Evolutionary conservation across 1,139 yeast species (phyloP).

Genomic region (Sugiyamaella castrensis): DNA sequence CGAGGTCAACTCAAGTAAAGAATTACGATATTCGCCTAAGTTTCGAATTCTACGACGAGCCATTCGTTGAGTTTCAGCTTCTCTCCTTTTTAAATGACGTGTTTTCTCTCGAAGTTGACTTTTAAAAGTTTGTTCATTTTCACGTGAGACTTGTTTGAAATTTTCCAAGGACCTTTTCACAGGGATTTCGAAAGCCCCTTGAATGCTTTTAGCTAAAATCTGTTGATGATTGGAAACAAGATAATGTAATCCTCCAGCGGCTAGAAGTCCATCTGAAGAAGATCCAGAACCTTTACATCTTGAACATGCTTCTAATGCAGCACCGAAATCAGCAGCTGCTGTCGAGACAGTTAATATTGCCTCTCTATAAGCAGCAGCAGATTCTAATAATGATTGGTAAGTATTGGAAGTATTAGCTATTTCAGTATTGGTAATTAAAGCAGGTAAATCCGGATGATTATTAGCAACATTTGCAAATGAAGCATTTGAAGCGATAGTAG

Average conservation of each 20-base stretch:
- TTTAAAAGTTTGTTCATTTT: slow-evolving; percentile 54
- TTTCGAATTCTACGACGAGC: slow-evolving; percentile 50
- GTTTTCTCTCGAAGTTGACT: slow-evolving; percentile 55
- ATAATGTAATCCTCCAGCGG: slow-evolving; percentile 77
- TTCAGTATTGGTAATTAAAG: slow-evolving; percentile 58
- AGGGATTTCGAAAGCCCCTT: slow-evolving; percentile 55
- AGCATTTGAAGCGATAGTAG: slow-evolving; percentile 19
- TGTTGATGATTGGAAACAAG: slow-evolving; percentile 76
- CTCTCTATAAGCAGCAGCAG: slow-evolving; percentile 52
- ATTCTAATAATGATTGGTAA: slow-evolving; percentile 48
- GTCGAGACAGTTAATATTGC: slow-evolving; percentile 52
- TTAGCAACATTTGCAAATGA: slow-evolving; percentile 20
- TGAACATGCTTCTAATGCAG: slow-evolving; percentile 66
- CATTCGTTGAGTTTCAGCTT: slow-evolving; percentile 53
- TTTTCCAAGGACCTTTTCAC: slow-evolving; percentile 36
- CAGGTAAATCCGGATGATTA: slow-evolving; percentile 50
- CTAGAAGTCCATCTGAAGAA: slow-evolving; percentile 62
- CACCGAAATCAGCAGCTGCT: slow-evolving; percentile 73
- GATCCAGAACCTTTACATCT: slow-evolving; percentile 57
- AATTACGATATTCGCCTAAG: slow-evolving; percentile 59
- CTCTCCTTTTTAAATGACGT: slow-evolving; percentile 51
- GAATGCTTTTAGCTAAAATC: slow-evolving; percentile 58
- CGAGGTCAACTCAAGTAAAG: slow-evolving; percentile 61
- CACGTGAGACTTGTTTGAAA: slow-evolving; percentile 29
- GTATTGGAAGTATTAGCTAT: slow-evolving; percentile 48